phyloP scores from a whole-genome alignment of 2,329 filamentous ascomycete genomes.

The Fusarium foetens region DNA sequence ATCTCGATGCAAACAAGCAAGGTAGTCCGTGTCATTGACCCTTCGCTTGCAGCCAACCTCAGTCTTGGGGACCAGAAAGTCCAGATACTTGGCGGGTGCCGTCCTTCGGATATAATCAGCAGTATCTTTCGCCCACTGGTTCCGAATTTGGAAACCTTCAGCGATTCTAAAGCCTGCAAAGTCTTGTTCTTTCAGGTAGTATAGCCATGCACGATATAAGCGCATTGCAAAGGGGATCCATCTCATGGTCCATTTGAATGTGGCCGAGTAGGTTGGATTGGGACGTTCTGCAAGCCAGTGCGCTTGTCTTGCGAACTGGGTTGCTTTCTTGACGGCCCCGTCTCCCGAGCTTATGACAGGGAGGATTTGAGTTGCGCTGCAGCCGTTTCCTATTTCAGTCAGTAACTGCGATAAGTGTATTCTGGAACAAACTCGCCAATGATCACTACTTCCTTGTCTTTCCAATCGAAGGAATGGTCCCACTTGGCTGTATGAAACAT shows the following conservation, averaged over 20 bases:
- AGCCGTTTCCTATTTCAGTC: constrained; percentile 36
- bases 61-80: constrained; percentile 47
- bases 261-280: constrained; percentile 36
- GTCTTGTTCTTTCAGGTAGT: constrained; percentile 37
- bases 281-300: constrained; percentile 54
- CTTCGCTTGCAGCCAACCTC: constrained; percentile 51
- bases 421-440: constrained; percentile 18
- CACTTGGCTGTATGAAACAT: constrained; percentile 43
- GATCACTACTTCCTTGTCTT: constrained; percentile 37
- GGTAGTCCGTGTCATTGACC: constrained; percentile 50
- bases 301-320: constrained; percentile 61
- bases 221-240: constrained; percentile 39
- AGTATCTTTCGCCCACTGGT: constrained; percentile 22
- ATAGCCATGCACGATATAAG: constrained; percentile 33
- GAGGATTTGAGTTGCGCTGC: constrained; percentile 43
- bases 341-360: constrained; percentile 37
- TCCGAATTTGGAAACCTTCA: constrained; percentile 25
- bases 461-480: constrained; percentile 44
- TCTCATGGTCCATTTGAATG: constrained; percentile 41
- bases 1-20: constrained; percentile 42
- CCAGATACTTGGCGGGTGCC: constrained; percentile 44
- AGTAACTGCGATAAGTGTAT: rapidly evolving
- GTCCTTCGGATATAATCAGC: constrained; percentile 43
- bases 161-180: constrained; percentile 39
- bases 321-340: constrained; percentile 50